A percentile compares a stretch with the other conserved stretches of the same genome.
Conservation (phyloP, 768 basidiomycete genomes). For the Hemileccinum impolitum region DNA sequence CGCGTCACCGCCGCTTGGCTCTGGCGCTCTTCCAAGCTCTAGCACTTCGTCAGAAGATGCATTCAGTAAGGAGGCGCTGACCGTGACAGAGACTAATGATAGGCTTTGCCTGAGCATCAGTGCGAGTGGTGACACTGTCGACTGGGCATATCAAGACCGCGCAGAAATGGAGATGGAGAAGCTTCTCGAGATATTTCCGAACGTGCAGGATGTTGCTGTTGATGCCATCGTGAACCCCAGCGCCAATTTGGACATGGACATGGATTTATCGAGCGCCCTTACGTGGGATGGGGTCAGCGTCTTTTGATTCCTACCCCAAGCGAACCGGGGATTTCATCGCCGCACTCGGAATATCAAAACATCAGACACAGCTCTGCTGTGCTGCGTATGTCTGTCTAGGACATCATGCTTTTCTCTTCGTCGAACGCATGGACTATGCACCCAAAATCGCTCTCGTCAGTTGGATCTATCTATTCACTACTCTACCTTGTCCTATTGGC, state of each 20-base stretch:
- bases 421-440: slow-evolving; percentile 19
- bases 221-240: slow-evolving; percentile 20
- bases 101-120: slow-evolving; percentile 20
- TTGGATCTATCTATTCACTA: slow-evolving; percentile 24
- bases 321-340: slow-evolving; percentile 1
- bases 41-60: slow-evolving; percentile 33
- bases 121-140: slow-evolving; percentile 15
- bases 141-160: slow-evolving; percentile 27
- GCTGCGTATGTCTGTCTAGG: slow-evolving; percentile 1
- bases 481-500: slow-evolving; percentile 27
- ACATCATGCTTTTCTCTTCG: slow-evolving; percentile 11
- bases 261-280: slow-evolving; percentile 28
- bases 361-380: slow-evolving; percentile 6
- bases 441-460: slow-evolving; percentile 11
- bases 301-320: slow-evolving; percentile 16
- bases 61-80: slow-evolving; percentile 25
- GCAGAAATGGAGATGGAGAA: slow-evolving; percentile 60
- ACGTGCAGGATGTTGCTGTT: slow-evolving; percentile 26
- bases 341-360: slow-evolving; percentile 17
- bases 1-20: slow-evolving; percentile 31
- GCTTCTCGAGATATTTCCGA: slow-evolving; percentile 52
- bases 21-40: slow-evolving; percentile 31
- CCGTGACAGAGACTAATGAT: slow-evolving; percentile 5
- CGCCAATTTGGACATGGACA: slow-evolving; percentile 22
- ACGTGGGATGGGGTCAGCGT: slow-evolving; percentile 29